These are phyloP conservation scores for Apophysomyces sp. DNA, from an alignment of 371 early-diverging fungal species.

Conservation along the genomic window DNA sequence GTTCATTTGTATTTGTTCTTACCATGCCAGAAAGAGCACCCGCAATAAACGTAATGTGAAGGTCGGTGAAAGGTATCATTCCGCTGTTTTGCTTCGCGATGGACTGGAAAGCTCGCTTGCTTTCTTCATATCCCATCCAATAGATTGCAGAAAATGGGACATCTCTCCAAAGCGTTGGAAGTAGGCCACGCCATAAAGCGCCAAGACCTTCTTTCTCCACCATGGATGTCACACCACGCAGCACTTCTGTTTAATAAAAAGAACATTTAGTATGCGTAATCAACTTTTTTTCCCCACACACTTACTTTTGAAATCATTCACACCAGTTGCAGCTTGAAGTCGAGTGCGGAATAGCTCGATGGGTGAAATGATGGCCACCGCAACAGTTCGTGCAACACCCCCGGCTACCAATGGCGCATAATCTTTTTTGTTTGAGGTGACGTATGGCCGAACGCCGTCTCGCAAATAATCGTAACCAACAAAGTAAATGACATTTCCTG, in stretches of 20 bases:
- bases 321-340: slow-evolving; percentile 69
- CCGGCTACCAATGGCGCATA: slow-evolving; percentile 81
- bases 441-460: slow-evolving; percentile 32
- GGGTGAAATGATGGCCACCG: slow-evolving; percentile 85
- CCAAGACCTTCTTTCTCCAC: slow-evolving; percentile 56
- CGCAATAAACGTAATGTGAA: slow-evolving; percentile 60
- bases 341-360: slow-evolving; percentile 89
- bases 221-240: slow-evolving; percentile 63
- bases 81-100: slow-evolving; percentile 4
- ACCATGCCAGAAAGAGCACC: slow-evolving; percentile 78
- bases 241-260: slow-evolving; percentile 39
- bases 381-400: slow-evolving; percentile 73
- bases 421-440: slow-evolving; percentile 11
- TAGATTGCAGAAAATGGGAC: slow-evolving; percentile 91
- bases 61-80: slow-evolving; percentile 18
- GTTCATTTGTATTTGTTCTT: slow-evolving; percentile 19
- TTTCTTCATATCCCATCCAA: slow-evolving; percentile 88
- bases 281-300: background rate
- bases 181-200: slow-evolving; percentile 85
- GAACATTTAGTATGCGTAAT: background rate
- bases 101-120: slow-evolving; percentile 27
- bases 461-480: slow-evolving; percentile 89
- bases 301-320: slow-evolving; percentile 47
- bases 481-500: slow-evolving; percentile 92
- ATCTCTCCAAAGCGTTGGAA: slow-evolving; percentile 93